Base-by-base conservation (phyloP, 2,329 filamentous ascomycete genomes). In the Dryadomyces quercivorus region DNA sequence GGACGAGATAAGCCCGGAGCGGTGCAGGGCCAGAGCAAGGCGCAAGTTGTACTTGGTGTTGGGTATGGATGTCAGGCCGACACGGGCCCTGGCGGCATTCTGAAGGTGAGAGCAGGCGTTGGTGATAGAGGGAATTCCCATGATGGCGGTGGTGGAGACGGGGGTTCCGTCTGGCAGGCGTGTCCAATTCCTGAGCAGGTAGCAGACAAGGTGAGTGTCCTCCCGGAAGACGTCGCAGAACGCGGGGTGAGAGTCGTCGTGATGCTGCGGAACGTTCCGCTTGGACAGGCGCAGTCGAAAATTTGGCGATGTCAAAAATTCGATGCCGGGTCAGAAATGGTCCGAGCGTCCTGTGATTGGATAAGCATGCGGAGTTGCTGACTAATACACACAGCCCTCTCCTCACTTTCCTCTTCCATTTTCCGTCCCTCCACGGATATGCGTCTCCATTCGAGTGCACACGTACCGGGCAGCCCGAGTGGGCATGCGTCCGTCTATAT, bases 21-120 rank as follows among this genome's bases (percentile, higher is more conserved):
- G 84, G 70, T 94, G 89, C 47, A 96, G 77, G 42, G 86, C 85
- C 20, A 93, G 78, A 52, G 82, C 77, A 16, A 95, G 75, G 47
- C 74, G 74, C 58, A 94, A 82, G 74, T 93, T 90, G 66, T 90
- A 81, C 61, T 91, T 91, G 51, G 81, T 84, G 72, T 85, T 84
- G 48, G 85, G 82, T 59, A 95, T 78, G 8, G 88, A 94, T 36
- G 91, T 95, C 51, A 95, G 75, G 61, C 85, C 87, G 0, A 96
- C 81, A 1, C 85, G 83, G n/a, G 87, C 88, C 64, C 83, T 83
- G 55, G 86, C 86, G 61, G 87, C 88, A 75, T 96, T 96, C 69
- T 93, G 88, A 55, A 96, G 77, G 73, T 95, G 90, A 61, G 89
- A 90, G 77, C 88, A 94, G 71, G 91, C 82, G 74, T 92, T 75